phyloP scores from a whole-genome alignment of 257 asterid species.

The Perilla frutescens region DNA sequence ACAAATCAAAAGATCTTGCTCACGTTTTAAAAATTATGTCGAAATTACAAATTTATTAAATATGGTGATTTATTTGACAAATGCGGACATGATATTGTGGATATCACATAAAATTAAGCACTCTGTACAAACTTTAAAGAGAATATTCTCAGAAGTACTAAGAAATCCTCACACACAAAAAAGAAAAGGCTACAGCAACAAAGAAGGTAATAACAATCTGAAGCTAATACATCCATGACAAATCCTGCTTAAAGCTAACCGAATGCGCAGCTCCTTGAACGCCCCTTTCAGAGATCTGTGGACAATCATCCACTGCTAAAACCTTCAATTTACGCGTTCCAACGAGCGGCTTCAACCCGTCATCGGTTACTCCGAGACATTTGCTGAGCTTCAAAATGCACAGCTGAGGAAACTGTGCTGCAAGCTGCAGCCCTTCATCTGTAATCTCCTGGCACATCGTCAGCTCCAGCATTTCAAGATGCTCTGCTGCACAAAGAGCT shows the following conservation, averaged over 20 bases:
- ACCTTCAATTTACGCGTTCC: conserved; percentile 57
- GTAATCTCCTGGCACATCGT: conserved; percentile 83
- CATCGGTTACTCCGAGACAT: conserved; percentile 76
- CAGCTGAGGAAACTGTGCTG: conserved; percentile 52
- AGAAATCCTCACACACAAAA: not conserved
- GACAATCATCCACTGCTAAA: conserved; percentile 78
- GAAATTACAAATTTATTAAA: too few relatives aligned
- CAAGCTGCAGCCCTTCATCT: conserved; percentile 75
- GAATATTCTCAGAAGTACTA: not conserved
- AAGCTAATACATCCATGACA: conserved; percentile 77
- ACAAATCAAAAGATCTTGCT: too few relatives aligned
- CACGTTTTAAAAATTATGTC: too few relatives aligned
- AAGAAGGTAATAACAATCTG: not conserved
- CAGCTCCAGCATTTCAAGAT: conserved; percentile 66
- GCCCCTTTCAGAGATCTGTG: conserved; percentile 76
- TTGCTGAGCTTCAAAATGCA: conserved; percentile 59
- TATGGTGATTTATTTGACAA: too few relatives aligned
- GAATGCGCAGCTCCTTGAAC: conserved; percentile 67
- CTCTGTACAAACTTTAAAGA: not conserved
- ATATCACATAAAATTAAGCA: not conserved
- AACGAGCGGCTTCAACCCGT: conserved; percentile 65
- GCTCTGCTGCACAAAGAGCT: conserved; percentile 63
- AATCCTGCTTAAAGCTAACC: conserved; percentile 67
- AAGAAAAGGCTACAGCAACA: not conserved
- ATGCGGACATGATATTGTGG: too few relatives aligned